phyloP scores from a whole-genome alignment of 257 asterid species.

The Solanum pimpinellifolium region DNA sequence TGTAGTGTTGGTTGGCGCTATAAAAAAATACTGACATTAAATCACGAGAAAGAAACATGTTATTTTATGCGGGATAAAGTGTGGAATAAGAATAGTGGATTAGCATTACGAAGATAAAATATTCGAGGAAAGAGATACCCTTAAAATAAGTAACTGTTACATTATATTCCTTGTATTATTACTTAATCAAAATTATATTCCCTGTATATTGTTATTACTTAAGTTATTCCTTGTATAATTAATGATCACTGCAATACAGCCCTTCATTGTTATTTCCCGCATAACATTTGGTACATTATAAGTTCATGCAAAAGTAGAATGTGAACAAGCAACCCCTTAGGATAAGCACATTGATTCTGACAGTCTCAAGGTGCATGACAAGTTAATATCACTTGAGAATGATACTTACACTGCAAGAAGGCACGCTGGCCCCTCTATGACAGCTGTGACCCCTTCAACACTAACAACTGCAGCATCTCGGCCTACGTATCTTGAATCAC shows the following conservation, averaged over 20 bases:
- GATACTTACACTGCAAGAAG: conserved; percentile 61
- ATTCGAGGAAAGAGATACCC: neutral
- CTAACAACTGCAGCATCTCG: conserved; percentile 62
- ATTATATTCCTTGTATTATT: neutral
- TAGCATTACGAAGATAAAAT: neutral
- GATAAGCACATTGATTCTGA: neutral
- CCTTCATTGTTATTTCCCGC: neutral
- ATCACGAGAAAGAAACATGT: neutral
- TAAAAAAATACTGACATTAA: neutral
- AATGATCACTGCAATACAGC: neutral
- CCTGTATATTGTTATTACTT: neutral
- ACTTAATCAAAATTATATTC: neutral
- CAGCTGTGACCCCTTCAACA: conserved; percentile 77
- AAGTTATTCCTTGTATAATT: neutral
- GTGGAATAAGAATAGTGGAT: neutral
- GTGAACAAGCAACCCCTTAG: neutral
- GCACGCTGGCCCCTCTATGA: conserved; percentile 74
- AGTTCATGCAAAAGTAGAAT: neutral
- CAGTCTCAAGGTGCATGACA: neutral
- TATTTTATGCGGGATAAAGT: neutral
- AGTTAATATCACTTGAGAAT: neutral
- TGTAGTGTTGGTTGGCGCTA: neutral
- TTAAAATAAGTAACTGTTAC: neutral
- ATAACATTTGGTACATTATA: neutral
- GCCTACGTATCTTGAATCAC: conserved; percentile 84